A percentile compares a stretch with the other conserved stretches of the same genome.
phyloP scores from a whole-genome alignment of 345 rosid species.

The Eucalyptus fibrosa region DNA sequence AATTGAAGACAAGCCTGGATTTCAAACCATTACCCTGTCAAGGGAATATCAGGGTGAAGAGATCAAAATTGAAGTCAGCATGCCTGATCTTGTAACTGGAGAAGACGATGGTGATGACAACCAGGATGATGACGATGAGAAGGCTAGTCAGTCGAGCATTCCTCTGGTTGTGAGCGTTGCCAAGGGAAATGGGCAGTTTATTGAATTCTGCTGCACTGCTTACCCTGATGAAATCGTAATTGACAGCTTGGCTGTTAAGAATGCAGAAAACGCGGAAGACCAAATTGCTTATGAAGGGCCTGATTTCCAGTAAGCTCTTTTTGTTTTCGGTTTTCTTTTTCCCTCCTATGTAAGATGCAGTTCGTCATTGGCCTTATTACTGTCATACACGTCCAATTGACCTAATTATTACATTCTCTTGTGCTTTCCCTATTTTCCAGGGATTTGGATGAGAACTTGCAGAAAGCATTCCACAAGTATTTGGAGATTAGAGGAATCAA shows the following conservation, averaged over 20 bases:
- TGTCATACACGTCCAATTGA: not conserved
- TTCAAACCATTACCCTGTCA: constrained; percentile 36
- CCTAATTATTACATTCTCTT: not conserved
- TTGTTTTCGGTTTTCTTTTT: not conserved
- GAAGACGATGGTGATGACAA: constrained; percentile 21
- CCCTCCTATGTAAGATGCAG: not conserved
- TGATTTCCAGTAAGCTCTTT: constrained; percentile 54
- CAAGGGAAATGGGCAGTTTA: constrained; percentile 38
- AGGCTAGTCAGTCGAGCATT: constrained; percentile 36
- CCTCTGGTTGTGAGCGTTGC: constrained; percentile 55
- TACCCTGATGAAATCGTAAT: constrained; percentile 51
- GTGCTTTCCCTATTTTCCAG: constrained; percentile 13
- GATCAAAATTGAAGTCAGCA: constrained; percentile 62
- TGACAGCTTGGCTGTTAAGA: constrained; percentile 45
- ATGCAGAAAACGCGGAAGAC: constrained; percentile 36
- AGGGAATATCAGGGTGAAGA: constrained; percentile 66
- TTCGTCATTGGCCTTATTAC: not conserved
- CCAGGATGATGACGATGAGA: constrained; percentile 24
- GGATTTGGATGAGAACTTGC: constrained; percentile 77
- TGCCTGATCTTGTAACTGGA: constrained; percentile 84
- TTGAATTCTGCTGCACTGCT: constrained; percentile 64
- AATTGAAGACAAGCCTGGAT: constrained; percentile 66
- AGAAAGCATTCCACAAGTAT: constrained; percentile 67
- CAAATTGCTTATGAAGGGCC: constrained; percentile 72
- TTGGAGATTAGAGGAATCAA: constrained; percentile 70